Base-by-base conservation (phyloP, 768 basidiomycete genomes). In the Galerina sulciceps region DNA sequence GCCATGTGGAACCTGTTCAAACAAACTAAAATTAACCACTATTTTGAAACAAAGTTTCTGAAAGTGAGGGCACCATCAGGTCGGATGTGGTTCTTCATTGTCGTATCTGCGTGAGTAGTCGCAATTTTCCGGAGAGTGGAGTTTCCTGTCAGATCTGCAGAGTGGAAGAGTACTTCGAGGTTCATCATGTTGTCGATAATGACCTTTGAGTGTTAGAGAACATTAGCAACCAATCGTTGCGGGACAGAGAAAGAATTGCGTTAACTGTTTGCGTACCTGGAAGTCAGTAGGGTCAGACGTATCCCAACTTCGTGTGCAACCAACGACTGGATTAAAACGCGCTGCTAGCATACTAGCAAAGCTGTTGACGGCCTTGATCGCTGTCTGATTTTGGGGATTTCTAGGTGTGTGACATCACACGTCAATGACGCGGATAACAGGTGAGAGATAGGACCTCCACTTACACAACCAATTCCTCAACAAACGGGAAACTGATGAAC, bases 141-240 rank as follows among this genome's bases (percentile, higher is more conserved):
- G 62, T 90, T 89, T 1, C 83, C 81, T 0, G 86, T 89, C 20
- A 89, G 71, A n/a, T 72, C 72, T 41, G 78, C 83, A 6, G 84
- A 83, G 5, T 78, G 78, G 66, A 85, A 85, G n/a, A 89, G 70
- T 14, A 88, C 75, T 70, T 90, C 87, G 17, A 91, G 80, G 64
- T 87, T 90, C 86, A 91, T 89, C 88, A 90, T 88, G 67, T 88
- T 89, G 73, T 90, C 88, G 45, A 90, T 89, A 68, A 90, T 89
- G 49, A 90, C 88, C 84, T 75, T 18, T 23, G 26, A 3, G 11
- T 6, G 38, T 23, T 10, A 40, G 10, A 31, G 31, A 54, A 34
- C 10, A 53, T 34, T 14, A 48, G 58, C 52, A 35, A 31, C 36
- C 20, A 47, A 45, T 53, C 14, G 20, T 35, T 18, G 43, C 40